A percentile compares a stretch with the other conserved stretches of the same genome.
These are phyloP conservation scores for Aspergillus viridinutans DNA, from an alignment of 2,329 filamentous ascomycete genomes.

Conservation along the genomic window DNA sequence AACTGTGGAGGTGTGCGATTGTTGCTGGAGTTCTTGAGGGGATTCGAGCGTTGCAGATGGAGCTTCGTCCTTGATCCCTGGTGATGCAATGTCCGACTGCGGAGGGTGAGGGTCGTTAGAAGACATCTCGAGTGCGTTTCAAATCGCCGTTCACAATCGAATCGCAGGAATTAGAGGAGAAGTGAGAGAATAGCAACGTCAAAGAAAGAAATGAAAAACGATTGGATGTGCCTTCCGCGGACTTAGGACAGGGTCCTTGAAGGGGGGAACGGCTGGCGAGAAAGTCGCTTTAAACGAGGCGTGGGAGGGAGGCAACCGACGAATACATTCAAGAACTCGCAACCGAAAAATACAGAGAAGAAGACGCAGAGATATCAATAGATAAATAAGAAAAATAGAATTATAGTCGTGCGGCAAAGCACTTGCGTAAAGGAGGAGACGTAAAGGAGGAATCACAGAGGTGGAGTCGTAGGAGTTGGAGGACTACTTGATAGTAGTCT, in stretches of 20 bases:
- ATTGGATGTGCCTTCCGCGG: not conserved
- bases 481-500: not conserved
- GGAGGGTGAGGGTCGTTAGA: conserved; percentile 21
- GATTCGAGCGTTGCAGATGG: conserved; percentile 14
- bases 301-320: not conserved
- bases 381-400: not conserved
- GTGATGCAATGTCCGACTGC: conserved; percentile 15
- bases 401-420: not conserved
- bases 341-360: not conserved
- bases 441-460: not conserved
- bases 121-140: conserved; percentile 9
- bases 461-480: not conserved
- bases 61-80: conserved; percentile 13
- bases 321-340: not conserved
- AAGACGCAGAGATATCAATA: not conserved
- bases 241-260: not conserved
- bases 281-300: not conserved
- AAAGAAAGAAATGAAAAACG: not conserved
- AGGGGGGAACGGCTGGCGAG: not conserved
- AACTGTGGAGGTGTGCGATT: conserved; percentile 8
- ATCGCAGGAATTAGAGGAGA: not conserved
- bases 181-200: not conserved
- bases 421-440: not conserved
- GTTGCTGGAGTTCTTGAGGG: conserved; percentile 17
- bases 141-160: not conserved